A percentile compares a stretch with the other conserved stretches of the same genome.
These are phyloP conservation scores for Podila epicladia DNA, from an alignment of 192 early-diverging fungal species.

Conservation along the genomic window DNA sequence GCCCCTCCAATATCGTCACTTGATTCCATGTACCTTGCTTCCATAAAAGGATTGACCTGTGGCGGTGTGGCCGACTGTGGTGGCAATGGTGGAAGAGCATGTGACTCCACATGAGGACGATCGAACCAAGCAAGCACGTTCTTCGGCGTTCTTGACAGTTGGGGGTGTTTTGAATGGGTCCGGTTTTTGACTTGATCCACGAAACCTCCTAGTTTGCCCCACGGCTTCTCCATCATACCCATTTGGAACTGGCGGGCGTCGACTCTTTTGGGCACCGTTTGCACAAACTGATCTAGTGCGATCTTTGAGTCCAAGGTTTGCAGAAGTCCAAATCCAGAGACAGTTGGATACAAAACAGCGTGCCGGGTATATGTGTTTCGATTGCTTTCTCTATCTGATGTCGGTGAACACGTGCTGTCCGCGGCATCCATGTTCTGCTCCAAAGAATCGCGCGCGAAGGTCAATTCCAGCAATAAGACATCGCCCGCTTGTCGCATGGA, in stretches of 20 bases:
- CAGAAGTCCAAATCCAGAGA: slow-evolving; percentile 3
- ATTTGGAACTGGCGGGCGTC: slow-evolving; percentile 9
- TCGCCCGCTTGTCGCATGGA: slow-evolving; percentile 18
- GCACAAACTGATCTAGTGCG: neutral
- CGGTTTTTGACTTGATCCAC: slow-evolving; percentile 5
- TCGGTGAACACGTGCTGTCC: neutral
- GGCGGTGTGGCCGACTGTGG: neutral
- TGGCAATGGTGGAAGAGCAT: neutral
- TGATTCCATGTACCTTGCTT: neutral
- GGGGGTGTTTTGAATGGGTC: neutral
- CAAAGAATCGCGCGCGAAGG: too few relatives aligned
- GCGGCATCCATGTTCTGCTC: too few relatives aligned
- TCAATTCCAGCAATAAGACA: slow-evolving; percentile 17
- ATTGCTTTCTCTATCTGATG: neutral
- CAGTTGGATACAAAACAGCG: neutral
- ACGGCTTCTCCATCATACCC: slow-evolving; percentile 35
- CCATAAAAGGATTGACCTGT: neutral
- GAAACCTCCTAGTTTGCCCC: slow-evolving; percentile 28
- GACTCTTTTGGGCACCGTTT: neutral
- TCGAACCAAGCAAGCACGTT: neutral
- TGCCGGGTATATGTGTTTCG: neutral
- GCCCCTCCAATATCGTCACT: too few relatives aligned
- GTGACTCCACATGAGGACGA: neutral
- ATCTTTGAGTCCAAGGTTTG: slow-evolving; percentile 1
- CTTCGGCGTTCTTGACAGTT: slow-evolving; percentile 14